Conservation (phyloP, 768 basidiomycete genomes). For the Tricholoma saponaceum region DNA sequence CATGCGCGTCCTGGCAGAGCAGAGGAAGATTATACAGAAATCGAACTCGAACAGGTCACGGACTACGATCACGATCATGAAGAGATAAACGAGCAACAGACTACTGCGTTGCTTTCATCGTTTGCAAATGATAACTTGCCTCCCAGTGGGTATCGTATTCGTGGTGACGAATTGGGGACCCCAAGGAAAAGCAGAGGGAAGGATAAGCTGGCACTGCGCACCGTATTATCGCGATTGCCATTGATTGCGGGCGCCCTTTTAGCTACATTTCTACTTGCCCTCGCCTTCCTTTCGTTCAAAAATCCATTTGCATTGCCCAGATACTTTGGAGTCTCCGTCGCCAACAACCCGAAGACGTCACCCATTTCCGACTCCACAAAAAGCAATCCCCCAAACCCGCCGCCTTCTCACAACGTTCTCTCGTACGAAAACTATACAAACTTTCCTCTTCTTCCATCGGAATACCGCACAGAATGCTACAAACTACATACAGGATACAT, state of each 20-base stretch:
- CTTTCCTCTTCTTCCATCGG: constrained; percentile 52
- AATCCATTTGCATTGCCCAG: constrained; percentile 42
- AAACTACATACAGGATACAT: constrained; percentile 44
- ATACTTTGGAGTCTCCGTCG: constrained; percentile 34
- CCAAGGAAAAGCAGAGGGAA: constrained; percentile 10
- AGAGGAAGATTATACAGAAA: constrained; percentile 48
- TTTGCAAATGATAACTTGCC: constrained; percentile 39
- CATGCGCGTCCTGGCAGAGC: constrained; percentile 56
- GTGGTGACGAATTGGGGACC: constrained; percentile 33
- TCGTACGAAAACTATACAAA: constrained; percentile 55
- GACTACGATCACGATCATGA: constrained; percentile 33
- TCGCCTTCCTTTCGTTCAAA: constrained; percentile 46
- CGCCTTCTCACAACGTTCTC: constrained; percentile 18
- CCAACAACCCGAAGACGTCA: constrained; percentile 12
- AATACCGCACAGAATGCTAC: constrained; percentile 57
- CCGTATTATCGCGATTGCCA: constrained; percentile 30
- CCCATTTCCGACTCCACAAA: constrained; percentile 9
- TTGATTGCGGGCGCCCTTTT: constrained; percentile 42
- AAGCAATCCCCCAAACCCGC: constrained; percentile 8
- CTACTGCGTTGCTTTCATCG: constrained; percentile 45
- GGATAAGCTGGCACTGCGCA: constrained; percentile 18
- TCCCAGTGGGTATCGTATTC: constrained; percentile 32
- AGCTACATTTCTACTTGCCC: constrained; percentile 42
- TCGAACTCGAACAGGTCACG: constrained; percentile 40
- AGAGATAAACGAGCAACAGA: constrained; percentile 35